phyloP scores from a whole-genome alignment of 2,329 filamentous ascomycete genomes.

The Aspergillus ochraceoroseus region DNA sequence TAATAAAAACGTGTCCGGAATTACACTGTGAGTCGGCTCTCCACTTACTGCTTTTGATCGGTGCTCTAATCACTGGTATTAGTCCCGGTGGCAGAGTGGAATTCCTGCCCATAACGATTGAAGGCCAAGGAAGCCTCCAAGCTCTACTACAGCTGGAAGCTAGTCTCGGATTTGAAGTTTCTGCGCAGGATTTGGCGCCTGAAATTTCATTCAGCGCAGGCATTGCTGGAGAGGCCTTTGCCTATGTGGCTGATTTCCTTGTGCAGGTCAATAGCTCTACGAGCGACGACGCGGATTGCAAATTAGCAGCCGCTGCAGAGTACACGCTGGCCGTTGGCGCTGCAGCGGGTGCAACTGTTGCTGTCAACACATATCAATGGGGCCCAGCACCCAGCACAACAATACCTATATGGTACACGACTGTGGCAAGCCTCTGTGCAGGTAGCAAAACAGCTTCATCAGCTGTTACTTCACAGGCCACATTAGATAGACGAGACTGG shows the following conservation, averaged over 20 bases:
- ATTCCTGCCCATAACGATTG: slow-evolving; percentile 7
- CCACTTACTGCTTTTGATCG: not conserved
- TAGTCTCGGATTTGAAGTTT: slow-evolving; percentile 8
- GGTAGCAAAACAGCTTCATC: slow-evolving; percentile 1
- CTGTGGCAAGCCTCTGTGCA: slow-evolving; percentile 7
- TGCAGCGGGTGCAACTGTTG: slow-evolving; percentile 9
- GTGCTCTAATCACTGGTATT: not conserved
- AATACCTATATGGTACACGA: slow-evolving; percentile 10
- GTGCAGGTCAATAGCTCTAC: slow-evolving; percentile 3
- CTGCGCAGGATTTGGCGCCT: not conserved
- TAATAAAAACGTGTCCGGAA: slow-evolving; percentile 4
- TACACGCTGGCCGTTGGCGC: slow-evolving; percentile 10
- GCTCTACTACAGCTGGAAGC: slow-evolving; percentile 7
- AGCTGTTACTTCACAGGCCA: not conserved
- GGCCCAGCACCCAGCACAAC: slow-evolving; percentile 5
- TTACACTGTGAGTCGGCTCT: slow-evolving; percentile 7
- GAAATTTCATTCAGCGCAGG: slow-evolving; percentile 3
- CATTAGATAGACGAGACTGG: not conserved
- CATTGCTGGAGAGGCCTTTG: slow-evolving; percentile 2
- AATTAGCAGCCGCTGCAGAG: slow-evolving; percentile 5
- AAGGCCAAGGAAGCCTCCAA: slow-evolving; percentile 5
- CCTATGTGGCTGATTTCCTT: slow-evolving; percentile 8
- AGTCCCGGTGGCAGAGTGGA: slow-evolving; percentile 10
- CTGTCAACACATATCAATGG: slow-evolving; percentile 10
- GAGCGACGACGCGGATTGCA: slow-evolving; percentile 1